These are phyloP conservation scores for Neonectria neomacrospora DNA, from an alignment of 2,329 filamentous ascomycete genomes.

Conservation along the genomic window DNA sequence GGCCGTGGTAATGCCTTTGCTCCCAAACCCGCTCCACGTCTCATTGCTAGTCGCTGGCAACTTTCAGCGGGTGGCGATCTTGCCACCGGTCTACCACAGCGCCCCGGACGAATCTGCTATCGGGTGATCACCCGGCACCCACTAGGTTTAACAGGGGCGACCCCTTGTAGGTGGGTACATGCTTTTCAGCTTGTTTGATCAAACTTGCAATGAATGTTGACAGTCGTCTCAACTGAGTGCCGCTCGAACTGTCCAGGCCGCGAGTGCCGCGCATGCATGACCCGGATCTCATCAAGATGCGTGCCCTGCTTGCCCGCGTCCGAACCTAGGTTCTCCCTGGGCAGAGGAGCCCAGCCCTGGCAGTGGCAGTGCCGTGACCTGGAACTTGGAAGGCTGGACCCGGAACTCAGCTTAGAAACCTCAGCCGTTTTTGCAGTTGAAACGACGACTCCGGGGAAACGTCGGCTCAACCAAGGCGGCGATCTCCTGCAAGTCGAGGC, in stretches of 20 bases:
- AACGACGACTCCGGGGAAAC: conserved; percentile 13
- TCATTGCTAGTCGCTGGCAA: conserved; percentile 13
- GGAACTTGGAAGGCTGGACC: background rate
- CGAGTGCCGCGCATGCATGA: conserved; percentile 12
- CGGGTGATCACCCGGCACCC: conserved; percentile 22
- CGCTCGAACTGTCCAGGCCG: background rate
- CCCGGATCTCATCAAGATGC: conserved; percentile 32
- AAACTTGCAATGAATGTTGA: conserved; percentile 11
- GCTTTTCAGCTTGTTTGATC: conserved; percentile 7
- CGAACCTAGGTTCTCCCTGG: conserved; percentile 2
- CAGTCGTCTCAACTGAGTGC: conserved; percentile 3
- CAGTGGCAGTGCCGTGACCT: background rate
- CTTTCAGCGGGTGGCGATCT: conserved; percentile 7
- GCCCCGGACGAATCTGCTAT: conserved; percentile 18
- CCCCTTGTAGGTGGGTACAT: conserved; percentile 12
- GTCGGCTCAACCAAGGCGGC: conserved; percentile 6
- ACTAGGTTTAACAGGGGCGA: conserved; percentile 15
- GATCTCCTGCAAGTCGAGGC: conserved; percentile 16
- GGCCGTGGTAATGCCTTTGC: background rate
- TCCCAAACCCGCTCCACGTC: conserved; percentile 17
- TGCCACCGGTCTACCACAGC: conserved; percentile 18
- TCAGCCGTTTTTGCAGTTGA: conserved; percentile 8
- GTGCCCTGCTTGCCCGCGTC: conserved; percentile 5
- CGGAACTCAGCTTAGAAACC: background rate
- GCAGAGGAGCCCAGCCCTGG: conserved; percentile 21